A percentile compares a stretch with the other conserved stretches of the same genome.
Evolutionary conservation across 2,329 filamentous ascomycete species (phyloP).

Genomic region (Myriangium duriaei): DNA sequence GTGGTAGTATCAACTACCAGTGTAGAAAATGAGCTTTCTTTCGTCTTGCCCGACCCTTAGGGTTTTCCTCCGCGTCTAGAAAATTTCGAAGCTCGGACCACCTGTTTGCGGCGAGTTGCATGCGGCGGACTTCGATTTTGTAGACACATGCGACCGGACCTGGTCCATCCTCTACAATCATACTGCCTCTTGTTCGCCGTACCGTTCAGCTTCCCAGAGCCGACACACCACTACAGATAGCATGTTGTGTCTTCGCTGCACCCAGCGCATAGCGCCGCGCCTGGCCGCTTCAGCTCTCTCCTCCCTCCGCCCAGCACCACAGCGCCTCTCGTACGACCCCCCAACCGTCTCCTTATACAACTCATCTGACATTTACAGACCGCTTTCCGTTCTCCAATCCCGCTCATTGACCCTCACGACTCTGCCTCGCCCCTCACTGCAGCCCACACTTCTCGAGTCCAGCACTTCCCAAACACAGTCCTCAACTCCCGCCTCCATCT

Average conservation of each 20-base stretch:
- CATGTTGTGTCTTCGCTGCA: constrained; percentile 14
- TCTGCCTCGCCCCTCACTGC: constrained; percentile 1
- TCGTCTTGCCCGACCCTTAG: no score
- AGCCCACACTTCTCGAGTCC: no score
- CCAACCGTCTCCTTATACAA: not conserved
- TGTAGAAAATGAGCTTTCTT: no score
- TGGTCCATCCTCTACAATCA: no score
- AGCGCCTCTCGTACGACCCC: no score
- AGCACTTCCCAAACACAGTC: constrained; percentile 7
- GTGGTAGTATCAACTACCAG: no score
- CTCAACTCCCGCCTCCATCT: constrained; percentile 6
- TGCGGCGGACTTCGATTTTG: no score
- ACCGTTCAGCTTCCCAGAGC: no score
- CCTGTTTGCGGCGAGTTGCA: constrained; percentile 2
- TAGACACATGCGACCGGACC: not conserved
- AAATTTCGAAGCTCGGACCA: constrained; percentile 11
- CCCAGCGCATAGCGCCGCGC: constrained; percentile 7
- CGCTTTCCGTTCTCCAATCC: constrained; percentile 1
- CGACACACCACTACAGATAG: no score
- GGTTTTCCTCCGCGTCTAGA: no score
- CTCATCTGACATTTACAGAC: not conserved
- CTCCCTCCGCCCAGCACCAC: constrained; percentile 3
- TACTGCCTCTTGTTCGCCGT: not conserved
- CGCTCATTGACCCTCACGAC: not conserved
- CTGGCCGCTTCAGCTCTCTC: constrained; percentile 1